These are phyloP conservation scores for Phallus indusiatus DNA, from an alignment of 768 basidiomycete genomes.

Conservation along the genomic window DNA sequence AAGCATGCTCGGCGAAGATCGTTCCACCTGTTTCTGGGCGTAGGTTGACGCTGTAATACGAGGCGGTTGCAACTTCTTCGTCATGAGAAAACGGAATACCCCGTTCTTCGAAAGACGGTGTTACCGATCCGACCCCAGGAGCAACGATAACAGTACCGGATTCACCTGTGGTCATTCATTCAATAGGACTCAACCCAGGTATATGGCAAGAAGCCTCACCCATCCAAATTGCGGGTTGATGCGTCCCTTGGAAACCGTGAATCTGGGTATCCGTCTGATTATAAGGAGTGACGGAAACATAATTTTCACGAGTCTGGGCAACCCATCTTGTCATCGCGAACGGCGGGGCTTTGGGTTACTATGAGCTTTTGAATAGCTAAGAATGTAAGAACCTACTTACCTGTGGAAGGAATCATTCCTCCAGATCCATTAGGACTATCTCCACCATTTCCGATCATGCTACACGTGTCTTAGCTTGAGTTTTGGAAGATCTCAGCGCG, in stretches of 20 bases:
- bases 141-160: conserved; percentile 53
- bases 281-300: conserved; percentile 63
- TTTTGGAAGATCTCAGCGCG: background rate
- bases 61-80: conserved; percentile 42
- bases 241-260: conserved; percentile 71
- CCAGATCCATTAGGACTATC: conserved; percentile 61
- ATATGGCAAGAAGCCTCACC: conserved; percentile 20
- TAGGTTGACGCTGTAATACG: conserved; percentile 50
- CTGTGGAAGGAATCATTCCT: conserved; percentile 24
- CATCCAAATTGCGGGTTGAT: conserved; percentile 89
- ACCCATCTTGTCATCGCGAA: conserved; percentile 87
- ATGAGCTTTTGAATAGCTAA: conserved; percentile 15
- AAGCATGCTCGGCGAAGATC: conserved; percentile 49
- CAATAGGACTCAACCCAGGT: background rate
- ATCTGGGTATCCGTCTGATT: conserved; percentile 51
- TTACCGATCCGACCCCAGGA: conserved; percentile 45
- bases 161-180: conserved; percentile 28
- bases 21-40: conserved; percentile 42
- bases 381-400: background rate
- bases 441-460: conserved; percentile 65
- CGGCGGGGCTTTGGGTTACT: conserved; percentile 56
- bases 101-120: conserved; percentile 46
- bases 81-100: conserved; percentile 44
- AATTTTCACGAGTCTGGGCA: conserved; percentile 69
- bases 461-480: conserved; percentile 12